Percentiles rank a stretch among this genome's conserved stretches.
Evolutionary conservation across 2,329 filamentous ascomycete species (phyloP).

Genomic region (Neophaeococcomyces mojaviensis): DNA sequence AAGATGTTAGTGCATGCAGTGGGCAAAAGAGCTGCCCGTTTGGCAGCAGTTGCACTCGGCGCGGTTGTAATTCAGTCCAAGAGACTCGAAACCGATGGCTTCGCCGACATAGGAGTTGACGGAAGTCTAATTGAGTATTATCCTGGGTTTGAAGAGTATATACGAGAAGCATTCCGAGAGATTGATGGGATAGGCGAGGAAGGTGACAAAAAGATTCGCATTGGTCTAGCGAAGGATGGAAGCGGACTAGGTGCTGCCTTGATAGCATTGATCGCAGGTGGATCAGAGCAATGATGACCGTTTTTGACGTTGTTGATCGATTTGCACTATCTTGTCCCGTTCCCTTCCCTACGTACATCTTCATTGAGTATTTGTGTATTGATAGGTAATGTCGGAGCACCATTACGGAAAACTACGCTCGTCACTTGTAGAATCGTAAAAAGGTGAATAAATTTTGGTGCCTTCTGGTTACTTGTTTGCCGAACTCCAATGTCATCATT

Average conservation of each 20-base stretch:
- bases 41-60: slow-evolving; percentile 80
- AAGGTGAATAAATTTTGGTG: too few relatives aligned
- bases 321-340: too few relatives aligned
- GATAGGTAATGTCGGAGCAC: too few relatives aligned
- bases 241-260: slow-evolving; percentile 91
- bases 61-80: slow-evolving; percentile 76
- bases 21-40: slow-evolving; percentile 76
- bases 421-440: too few relatives aligned
- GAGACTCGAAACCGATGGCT: slow-evolving; percentile 58
- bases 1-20: slow-evolving; percentile 76
- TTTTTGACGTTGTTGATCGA: too few relatives aligned
- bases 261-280: slow-evolving; percentile 81
- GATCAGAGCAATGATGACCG: slow-evolving; percentile 28
- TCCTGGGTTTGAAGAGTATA: slow-evolving; percentile 80
- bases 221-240: slow-evolving; percentile 95
- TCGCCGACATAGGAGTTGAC: slow-evolving; percentile 88
- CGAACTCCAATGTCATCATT: too few relatives aligned
- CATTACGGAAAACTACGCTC: too few relatives aligned
- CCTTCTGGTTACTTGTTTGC: too few relatives aligned
- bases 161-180: slow-evolving; percentile 70
- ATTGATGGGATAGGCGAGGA: slow-evolving; percentile 74
- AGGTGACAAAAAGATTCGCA: slow-evolving; percentile 71
- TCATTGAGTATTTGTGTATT: too few relatives aligned
- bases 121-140: slow-evolving; percentile 94
- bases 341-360: too few relatives aligned